Evolutionary conservation across 352 stramenopile genomes (phyloP).

Genomic region (Globisporangium solare): DNA sequence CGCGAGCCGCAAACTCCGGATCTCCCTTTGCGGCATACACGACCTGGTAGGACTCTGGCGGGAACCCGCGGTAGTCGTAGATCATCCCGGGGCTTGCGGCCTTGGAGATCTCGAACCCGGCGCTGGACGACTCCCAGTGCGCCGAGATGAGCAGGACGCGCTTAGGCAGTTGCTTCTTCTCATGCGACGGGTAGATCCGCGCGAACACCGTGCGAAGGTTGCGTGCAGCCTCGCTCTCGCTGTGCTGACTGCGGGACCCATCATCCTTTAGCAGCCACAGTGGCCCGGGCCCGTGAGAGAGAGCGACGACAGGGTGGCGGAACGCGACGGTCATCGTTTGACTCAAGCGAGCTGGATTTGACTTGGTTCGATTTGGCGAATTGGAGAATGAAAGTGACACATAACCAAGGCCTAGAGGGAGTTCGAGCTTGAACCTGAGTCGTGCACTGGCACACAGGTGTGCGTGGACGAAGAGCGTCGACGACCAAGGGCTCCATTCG

Average conservation of each 20-base stretch:
- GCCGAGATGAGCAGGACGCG: constrained; percentile 85
- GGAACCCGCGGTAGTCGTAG: constrained; percentile 92
- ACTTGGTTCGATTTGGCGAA: neutral
- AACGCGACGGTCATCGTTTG: constrained; percentile 5
- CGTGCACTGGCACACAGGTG: too few relatives aligned
- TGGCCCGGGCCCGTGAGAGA: constrained; percentile 22
- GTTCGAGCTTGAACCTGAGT: too few relatives aligned
- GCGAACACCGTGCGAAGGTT: neutral
- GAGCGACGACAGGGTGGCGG: constrained; percentile 28
- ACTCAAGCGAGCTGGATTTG: neutral
- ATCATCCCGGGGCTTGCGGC: constrained; percentile 51
- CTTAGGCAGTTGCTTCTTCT: constrained; percentile 34
- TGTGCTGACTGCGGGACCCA: constrained; percentile 13
- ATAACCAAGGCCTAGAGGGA: too few relatives aligned
- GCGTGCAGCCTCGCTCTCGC: neutral
- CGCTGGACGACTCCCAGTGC: constrained; percentile 69
- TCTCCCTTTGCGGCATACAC: constrained; percentile 77
- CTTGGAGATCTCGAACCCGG: constrained; percentile 39
- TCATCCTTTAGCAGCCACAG: constrained; percentile 39
- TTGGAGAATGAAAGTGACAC: neutral
- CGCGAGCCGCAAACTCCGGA: constrained; percentile 56
- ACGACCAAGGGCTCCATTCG: too few relatives aligned
- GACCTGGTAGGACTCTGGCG: constrained; percentile 78
- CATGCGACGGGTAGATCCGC: neutral
- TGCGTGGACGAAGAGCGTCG: too few relatives aligned